Conservation (phyloP, 2,329 filamentous ascomycete genomes). For the Botrytis tulipae region DNA sequence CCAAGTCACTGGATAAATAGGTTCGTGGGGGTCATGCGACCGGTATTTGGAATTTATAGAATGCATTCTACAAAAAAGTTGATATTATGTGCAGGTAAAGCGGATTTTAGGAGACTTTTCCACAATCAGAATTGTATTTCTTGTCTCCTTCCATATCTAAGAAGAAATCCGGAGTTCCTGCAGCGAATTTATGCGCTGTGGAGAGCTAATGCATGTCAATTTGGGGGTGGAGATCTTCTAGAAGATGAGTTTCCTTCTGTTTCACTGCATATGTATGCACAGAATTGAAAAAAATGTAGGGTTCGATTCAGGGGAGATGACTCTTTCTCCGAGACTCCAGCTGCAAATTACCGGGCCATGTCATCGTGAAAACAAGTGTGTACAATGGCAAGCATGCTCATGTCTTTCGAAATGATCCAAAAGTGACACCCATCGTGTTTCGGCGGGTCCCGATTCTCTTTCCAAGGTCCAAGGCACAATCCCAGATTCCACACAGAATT, state of each 20-base stretch:
- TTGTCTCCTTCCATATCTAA: constrained; percentile 10
- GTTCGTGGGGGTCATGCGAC: constrained; percentile 14
- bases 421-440: not conserved
- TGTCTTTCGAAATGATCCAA: not conserved
- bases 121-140: not conserved
- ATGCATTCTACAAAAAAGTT: not conserved
- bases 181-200: not conserved
- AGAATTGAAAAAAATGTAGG: not conserved
- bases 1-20: constrained; percentile 13
- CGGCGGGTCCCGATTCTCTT: not conserved
- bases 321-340: not conserved
- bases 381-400: not conserved
- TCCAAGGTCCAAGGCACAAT: not conserved
- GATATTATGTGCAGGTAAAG: not conserved
- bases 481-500: not conserved
- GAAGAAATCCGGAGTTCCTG: constrained; percentile 6
- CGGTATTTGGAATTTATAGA: not conserved
- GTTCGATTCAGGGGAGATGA: not conserved
- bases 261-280: constrained; percentile 17
- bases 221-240: constrained; percentile 10
- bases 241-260: constrained; percentile 14
- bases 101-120: not conserved
- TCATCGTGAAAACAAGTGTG: not conserved
- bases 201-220: not conserved
- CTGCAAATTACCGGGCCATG: not conserved